These are phyloP conservation scores for Emergomyces orientalis DNA, from an alignment of 2,329 filamentous ascomycete genomes.

Conservation along the genomic window DNA sequence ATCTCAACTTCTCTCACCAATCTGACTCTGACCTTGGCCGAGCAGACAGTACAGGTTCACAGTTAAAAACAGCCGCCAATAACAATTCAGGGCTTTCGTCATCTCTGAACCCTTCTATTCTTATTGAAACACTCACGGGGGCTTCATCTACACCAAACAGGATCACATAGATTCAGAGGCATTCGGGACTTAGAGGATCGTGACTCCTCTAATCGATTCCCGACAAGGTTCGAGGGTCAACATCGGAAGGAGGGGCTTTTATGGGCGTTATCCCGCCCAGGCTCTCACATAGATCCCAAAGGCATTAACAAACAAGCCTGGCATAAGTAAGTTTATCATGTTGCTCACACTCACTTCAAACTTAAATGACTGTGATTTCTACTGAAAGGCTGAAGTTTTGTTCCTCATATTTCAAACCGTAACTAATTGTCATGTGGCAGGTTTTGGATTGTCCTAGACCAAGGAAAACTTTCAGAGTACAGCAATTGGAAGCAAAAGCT, in stretches of 20 bases:
- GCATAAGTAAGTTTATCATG: constrained; percentile 67
- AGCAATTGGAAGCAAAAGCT: constrained; percentile 98
- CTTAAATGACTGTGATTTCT: neutral
- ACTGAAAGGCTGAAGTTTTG: neutral
- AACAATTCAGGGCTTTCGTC: constrained; percentile 39
- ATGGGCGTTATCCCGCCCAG: constrained; percentile 88
- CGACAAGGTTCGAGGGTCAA: constrained; percentile 50
- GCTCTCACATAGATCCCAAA: constrained; percentile 89
- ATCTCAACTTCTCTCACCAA: constrained; percentile 43
- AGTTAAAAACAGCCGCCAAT: constrained; percentile 46
- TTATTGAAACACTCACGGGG: constrained; percentile 20
- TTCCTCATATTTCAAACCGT: neutral
- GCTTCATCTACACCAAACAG: constrained; percentile 25
- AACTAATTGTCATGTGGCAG: constrained; percentile 38
- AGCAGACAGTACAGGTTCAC: constrained; percentile 64
- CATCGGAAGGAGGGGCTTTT: constrained; percentile 87
- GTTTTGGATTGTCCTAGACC: constrained; percentile 97
- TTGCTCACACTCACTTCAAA: neutral
- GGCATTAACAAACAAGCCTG: constrained; percentile 94
- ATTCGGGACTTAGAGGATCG: constrained; percentile 87
- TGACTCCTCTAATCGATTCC: constrained; percentile 48
- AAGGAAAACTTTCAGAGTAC: constrained; percentile 93
- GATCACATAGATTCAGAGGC: constrained; percentile 65
- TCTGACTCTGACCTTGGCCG: constrained; percentile 63
- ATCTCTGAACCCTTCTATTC: constrained; percentile 29